A percentile compares a stretch with the other conserved stretches of the same genome.
Evolutionary conservation across 805 yeast genomes (phyloP).

Genomic region (Candida loeiensis): DNA sequence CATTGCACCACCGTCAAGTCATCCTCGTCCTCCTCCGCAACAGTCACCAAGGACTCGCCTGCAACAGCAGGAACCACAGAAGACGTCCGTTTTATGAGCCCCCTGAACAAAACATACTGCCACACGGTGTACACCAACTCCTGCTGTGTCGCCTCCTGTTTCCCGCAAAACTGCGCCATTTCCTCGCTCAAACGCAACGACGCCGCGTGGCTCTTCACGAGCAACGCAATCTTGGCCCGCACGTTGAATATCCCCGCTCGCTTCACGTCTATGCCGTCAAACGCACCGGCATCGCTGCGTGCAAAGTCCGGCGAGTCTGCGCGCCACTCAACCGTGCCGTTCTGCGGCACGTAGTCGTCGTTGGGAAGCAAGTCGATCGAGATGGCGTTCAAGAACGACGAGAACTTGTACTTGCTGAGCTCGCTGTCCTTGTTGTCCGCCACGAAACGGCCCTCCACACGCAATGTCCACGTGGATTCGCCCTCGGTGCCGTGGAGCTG

Average conservation of each 20-base stretch:
- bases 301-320: conserved; percentile 41
- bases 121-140: conserved; percentile 76
- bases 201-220: conserved; percentile 57
- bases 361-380: conserved; percentile 66
- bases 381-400: conserved; percentile 77
- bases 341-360: conserved; percentile 35
- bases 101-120: conserved; percentile 72
- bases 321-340: conserved; percentile 80
- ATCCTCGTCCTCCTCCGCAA: conserved; percentile 22
- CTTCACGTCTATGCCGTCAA: conserved; percentile 87
- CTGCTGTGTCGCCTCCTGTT: conserved; percentile 76
- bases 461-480: conserved; percentile 73
- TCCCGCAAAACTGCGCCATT: conserved; percentile 69
- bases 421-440: conserved; percentile 41
- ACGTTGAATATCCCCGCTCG: conserved; percentile 63
- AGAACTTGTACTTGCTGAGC: conserved; percentile 49
- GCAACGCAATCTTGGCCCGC: conserved; percentile 64
- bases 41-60: conserved; percentile 19
- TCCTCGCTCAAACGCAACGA: conserved; percentile 60
- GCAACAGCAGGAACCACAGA: conserved; percentile 37
- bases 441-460: conserved; percentile 82
- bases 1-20: conserved; percentile 34
- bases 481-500: conserved; percentile 21
- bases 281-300: conserved; percentile 25
- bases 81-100: conserved; percentile 40